Evolutionary conservation across 176 grass and related monocot genomes (phyloP), one percentile per base, ranked within the genome.

Genomic region (Puya raimondii): DNA sequence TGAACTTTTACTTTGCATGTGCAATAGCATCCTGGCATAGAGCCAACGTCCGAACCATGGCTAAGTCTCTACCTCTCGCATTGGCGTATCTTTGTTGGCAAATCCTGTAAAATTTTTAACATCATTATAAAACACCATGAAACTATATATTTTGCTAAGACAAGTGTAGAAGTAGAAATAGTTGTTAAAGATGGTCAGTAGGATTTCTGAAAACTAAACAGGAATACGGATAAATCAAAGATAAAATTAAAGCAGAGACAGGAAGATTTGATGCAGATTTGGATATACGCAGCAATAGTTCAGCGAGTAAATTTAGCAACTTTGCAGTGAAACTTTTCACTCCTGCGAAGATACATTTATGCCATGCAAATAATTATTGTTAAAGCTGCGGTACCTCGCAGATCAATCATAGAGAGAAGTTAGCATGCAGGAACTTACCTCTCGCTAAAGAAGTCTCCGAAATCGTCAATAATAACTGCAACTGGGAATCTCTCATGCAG

Each of bases 401-500:
- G 23, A 16, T 27, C 42, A 47, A 66, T 13, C 4, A 11, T 42
- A 5, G 27, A 33, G 4, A 66, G 0, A 0, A 47, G 10, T 47
- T 33, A 42, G 3, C 14, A 5, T 23, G 21, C 49, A 16, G 16
- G 13, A 59, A 57, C 13, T 18, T 25, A 92, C 94, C 79, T 81
- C 23, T 90, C 80, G 0, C 54, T 82, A 78, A 97, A 97, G 82
- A 87, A 79, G 47, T 88, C 80, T 64, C 81, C 90, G 80, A 97
- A 97, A 87, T 86, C 94, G 65, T 97, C 94, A 70, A 97, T 81
- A 53, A 97, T 84, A 49, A 97, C 82, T 70, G 84, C 83, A 73
- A 81, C 78, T 18, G 89, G 89, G 47, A 92, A 88, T 72, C 52
- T 64, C 10, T 81, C 82, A 69, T 87, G 84, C 58, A 97, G 74